phyloP scores from a whole-genome alignment of 2,329 filamentous ascomycete species.

The Colletotrichum abscissum region DNA sequence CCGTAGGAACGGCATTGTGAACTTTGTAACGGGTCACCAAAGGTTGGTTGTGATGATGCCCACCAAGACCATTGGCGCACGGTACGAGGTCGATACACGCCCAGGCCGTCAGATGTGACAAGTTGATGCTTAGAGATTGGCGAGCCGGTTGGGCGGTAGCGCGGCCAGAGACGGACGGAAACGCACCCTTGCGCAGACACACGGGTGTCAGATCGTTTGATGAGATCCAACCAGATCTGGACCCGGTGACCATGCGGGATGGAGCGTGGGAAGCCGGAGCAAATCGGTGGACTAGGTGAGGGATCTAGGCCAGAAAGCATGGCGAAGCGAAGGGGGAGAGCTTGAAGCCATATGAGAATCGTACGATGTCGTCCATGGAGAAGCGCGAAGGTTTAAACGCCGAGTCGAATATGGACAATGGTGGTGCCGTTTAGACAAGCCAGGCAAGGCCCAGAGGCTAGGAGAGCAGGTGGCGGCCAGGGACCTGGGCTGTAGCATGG shows the following conservation, averaged over 20 bases:
- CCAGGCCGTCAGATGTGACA: constrained; percentile 20
- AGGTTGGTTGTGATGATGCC: neutral
- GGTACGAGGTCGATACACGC: constrained; percentile 23
- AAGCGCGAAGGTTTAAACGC: constrained; percentile 24
- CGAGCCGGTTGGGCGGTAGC: constrained; percentile 29
- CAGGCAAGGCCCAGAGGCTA: neutral
- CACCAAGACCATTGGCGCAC: constrained; percentile 13
- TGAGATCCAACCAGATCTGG: constrained; percentile 34
- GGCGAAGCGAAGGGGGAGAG: constrained; percentile 10
- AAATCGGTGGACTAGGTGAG: constrained; percentile 10
- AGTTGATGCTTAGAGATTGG: constrained; percentile 27
- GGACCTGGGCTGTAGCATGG: neutral
- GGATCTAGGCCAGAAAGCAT: constrained; percentile 20
- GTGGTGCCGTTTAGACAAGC: neutral
- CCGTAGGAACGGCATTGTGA: neutral
- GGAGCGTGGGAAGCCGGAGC: constrained; percentile 21
- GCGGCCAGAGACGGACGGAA: constrained; percentile 8
- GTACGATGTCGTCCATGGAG: constrained; percentile 26
- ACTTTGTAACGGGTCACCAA: constrained; percentile 13
- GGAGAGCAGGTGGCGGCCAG: constrained; percentile 7
- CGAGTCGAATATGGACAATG: constrained; percentile 5
- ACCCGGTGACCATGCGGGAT: constrained; percentile 30
- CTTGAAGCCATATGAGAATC: constrained; percentile 20
- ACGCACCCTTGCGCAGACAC: constrained; percentile 27
- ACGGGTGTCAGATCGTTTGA: constrained; percentile 35